Percentiles rank a stretch among this genome's conserved stretches.
Conservation (phyloP, 129 eudicot species). For the Flaveria bidentis region DNA sequence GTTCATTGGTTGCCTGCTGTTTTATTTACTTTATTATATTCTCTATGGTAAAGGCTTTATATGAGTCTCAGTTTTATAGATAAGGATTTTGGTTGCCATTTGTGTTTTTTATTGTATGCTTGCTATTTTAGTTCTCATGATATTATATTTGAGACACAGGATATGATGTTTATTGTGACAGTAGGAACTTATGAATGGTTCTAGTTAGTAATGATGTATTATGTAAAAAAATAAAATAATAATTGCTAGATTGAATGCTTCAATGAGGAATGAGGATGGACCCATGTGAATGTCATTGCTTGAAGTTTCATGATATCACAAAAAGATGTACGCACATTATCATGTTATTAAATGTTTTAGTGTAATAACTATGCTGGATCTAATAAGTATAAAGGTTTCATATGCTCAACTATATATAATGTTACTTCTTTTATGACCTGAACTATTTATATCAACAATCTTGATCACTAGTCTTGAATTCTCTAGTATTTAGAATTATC, state of each 20-base stretch:
- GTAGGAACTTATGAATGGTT: background rate
- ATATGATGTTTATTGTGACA: constrained; percentile 7
- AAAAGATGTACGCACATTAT: constrained; percentile 8
- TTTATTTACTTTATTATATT: background rate
- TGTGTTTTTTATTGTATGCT: background rate
- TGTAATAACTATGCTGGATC: constrained; percentile 8
- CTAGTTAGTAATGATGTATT: constrained; percentile 12
- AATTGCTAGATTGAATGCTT: constrained; percentile 6
- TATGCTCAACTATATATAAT: background rate
- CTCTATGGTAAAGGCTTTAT: background rate
- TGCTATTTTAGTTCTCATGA: background rate
- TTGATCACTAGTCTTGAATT: background rate
- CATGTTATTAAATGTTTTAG: background rate
- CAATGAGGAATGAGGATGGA: constrained; percentile 12
- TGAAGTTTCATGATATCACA: background rate
- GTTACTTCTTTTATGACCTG: background rate
- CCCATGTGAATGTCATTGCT: constrained; percentile 26
- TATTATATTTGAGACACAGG: constrained; percentile 12
- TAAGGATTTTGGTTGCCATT: background rate
- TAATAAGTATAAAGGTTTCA: background rate
- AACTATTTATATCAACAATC: background rate
- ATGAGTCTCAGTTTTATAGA: constrained; percentile 2
- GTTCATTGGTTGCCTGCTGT: constrained; percentile 13
- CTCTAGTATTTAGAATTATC: background rate
- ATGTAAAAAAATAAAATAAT: background rate